Evolutionary conservation across 2,329 filamentous ascomycete genomes (phyloP).

Genomic region (Ascochyta fabae): DNA sequence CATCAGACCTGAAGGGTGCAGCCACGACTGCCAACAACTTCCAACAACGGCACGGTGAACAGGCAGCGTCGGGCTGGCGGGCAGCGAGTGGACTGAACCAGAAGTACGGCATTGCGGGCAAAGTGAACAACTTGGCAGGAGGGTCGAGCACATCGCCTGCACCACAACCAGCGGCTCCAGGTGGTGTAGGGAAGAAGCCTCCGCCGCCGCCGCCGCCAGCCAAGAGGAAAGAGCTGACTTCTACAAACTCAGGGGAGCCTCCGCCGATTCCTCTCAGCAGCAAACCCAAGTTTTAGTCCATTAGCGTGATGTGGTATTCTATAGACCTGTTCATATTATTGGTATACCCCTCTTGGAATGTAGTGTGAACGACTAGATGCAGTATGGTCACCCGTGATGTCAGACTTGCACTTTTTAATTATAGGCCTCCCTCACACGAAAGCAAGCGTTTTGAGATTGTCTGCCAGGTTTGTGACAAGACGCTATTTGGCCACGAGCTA

Average conservation of each 20-base stretch:
- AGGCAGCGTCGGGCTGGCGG: slow-evolving; percentile 66
- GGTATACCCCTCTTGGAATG: background rate
- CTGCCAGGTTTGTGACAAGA: background rate
- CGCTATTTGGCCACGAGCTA: background rate
- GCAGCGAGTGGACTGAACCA: slow-evolving; percentile 65
- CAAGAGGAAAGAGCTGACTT: slow-evolving; percentile 60
- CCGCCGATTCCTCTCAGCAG: slow-evolving; percentile 65
- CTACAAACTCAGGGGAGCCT: slow-evolving; percentile 46
- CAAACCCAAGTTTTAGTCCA: slow-evolving; percentile 56
- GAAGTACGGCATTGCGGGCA: slow-evolving; percentile 64
- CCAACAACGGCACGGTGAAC: slow-evolving; percentile 72
- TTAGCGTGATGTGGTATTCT: background rate
- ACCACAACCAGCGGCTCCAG: slow-evolving; percentile 36
- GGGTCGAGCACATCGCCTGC: slow-evolving; percentile 32
- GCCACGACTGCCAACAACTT: slow-evolving; percentile 72
- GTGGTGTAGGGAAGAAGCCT: slow-evolving; percentile 58
- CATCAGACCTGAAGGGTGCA: slow-evolving; percentile 64
- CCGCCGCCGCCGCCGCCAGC: slow-evolving; percentile 63
- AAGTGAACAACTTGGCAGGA: slow-evolving; percentile 52
- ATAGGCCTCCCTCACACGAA: too few species aligned
- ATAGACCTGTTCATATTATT: background rate
- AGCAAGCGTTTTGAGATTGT: background rate
- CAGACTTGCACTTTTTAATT: too few species aligned
- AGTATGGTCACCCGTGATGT: background rate
- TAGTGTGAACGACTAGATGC: too few species aligned